Conservation (phyloP, 306 rosid genomes). For the Adenanthera pavonina region DNA sequence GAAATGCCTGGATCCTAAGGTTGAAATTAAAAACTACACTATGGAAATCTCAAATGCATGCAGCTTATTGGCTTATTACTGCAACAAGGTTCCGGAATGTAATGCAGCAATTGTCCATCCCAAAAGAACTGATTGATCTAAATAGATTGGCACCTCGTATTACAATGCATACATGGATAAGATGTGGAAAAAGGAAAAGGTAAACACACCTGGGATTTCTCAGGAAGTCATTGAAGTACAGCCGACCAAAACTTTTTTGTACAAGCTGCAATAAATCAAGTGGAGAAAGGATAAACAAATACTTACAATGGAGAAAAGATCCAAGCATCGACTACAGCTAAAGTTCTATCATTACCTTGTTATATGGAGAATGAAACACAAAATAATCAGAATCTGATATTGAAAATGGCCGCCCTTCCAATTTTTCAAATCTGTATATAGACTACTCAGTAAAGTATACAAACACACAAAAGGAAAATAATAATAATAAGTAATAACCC, state of each 20-base stretch:
- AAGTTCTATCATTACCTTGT: slow-evolving; percentile 60
- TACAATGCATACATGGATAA: not conserved
- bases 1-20: not conserved
- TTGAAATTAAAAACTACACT: not conserved
- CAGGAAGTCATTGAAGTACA: slow-evolving; percentile 67
- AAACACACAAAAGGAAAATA: not conserved
- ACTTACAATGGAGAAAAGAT: slow-evolving; percentile 1
- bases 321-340: slow-evolving; percentile 23
- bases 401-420: slow-evolving; percentile 76
- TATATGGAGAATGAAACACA: slow-evolving; percentile 88
- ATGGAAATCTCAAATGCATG: slow-evolving; percentile 17
- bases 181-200: slow-evolving; percentile 28
- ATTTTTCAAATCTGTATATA: slow-evolving; percentile 65
- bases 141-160: slow-evolving; percentile 12
- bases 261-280: slow-evolving; percentile 66
- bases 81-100: not conserved
- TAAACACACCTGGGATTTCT: slow-evolving; percentile 69
- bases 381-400: slow-evolving; percentile 70
- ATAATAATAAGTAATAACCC: not conserved
- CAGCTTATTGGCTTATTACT: slow-evolving; percentile 16
- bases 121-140: slow-evolving; percentile 4
- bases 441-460: slow-evolving; percentile 25
- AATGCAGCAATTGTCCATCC: slow-evolving; percentile 12
- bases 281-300: not conserved
- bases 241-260: slow-evolving; percentile 85